phyloP scores from a whole-genome alignment of 208 protist genomes.

The Acanthamoeba divionensis region DNA sequence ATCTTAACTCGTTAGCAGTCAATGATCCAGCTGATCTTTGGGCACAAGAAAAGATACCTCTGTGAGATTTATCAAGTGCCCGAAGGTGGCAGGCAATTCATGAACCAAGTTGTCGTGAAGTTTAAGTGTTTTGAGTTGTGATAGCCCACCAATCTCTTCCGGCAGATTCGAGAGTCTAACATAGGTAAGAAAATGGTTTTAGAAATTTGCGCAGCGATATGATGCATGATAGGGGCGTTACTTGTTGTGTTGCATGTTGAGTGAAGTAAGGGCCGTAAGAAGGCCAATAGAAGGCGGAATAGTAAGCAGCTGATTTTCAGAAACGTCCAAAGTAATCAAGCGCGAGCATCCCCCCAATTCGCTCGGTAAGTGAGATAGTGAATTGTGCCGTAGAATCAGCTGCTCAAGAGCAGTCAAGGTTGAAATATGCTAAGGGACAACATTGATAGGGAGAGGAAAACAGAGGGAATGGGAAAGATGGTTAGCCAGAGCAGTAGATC shows the following conservation, averaged over 20 bases:
- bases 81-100: neutral
- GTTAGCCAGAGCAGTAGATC: neutral
- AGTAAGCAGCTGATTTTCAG: slow-evolving; percentile 23
- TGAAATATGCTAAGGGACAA: neutral
- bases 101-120: slow-evolving; percentile 15
- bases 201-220: too few relatives aligned
- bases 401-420: neutral
- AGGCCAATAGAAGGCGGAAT: neutral
- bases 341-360: neutral
- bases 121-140: neutral
- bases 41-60: neutral
- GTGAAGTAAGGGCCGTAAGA: neutral
- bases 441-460: neutral
- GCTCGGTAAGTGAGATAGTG: neutral
- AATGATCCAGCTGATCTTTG: neutral
- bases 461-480: neutral
- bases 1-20: neutral
- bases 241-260: slow-evolving; percentile 36
- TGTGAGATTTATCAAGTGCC: neutral
- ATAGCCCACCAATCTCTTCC: neutral
- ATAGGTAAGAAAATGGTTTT: too few relatives aligned
- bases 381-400: neutral
- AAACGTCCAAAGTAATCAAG: slow-evolving; percentile 23
- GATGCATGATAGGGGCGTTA: neutral
- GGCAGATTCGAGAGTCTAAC: neutral